Conservation (phyloP, 225 moss, liverwort and hornwort genomes). For the Antitrichia curtipendula region DNA sequence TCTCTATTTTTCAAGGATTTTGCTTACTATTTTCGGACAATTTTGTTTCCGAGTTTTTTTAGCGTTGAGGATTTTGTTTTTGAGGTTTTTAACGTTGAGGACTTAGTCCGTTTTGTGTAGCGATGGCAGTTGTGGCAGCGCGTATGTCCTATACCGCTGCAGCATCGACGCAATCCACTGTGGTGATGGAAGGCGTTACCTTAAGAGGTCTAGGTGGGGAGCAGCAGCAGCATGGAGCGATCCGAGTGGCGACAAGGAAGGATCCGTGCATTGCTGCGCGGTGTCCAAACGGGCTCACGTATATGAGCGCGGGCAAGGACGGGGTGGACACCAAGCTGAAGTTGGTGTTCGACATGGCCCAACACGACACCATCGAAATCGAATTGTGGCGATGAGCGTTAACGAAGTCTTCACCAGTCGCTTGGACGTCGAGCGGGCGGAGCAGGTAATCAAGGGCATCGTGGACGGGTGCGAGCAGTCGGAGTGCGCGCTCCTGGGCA, state of each 20-base stretch:
- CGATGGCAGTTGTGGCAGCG: background rate
- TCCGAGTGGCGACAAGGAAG: background rate
- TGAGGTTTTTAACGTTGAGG: background rate
- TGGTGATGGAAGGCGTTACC: background rate
- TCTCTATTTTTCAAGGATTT: background rate
- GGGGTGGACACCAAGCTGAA: constrained; percentile 87
- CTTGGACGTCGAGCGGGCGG: constrained; percentile 69
- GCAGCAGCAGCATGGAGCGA: background rate
- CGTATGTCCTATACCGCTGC: background rate
- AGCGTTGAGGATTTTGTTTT: background rate
- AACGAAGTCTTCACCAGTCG: constrained; percentile 73
- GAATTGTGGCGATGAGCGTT: constrained; percentile 95
- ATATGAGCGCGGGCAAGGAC: constrained; percentile 75
- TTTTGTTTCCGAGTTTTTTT: background rate
- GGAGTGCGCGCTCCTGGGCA: constrained; percentile 61
- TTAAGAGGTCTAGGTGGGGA: background rate
- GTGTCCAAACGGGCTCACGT: constrained; percentile 31
- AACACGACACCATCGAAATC: constrained; percentile 73
- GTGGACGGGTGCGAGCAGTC: constrained; percentile 70
- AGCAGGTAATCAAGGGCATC: constrained; percentile 79
- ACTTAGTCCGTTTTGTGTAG: background rate
- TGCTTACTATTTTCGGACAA: background rate
- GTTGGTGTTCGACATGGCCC: constrained; percentile 66
- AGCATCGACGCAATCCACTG: background rate
- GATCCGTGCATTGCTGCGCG: background rate